Base-by-base conservation (phyloP, 1,284 basidiomycete genomes). In the Agaricales sp. region DNA sequence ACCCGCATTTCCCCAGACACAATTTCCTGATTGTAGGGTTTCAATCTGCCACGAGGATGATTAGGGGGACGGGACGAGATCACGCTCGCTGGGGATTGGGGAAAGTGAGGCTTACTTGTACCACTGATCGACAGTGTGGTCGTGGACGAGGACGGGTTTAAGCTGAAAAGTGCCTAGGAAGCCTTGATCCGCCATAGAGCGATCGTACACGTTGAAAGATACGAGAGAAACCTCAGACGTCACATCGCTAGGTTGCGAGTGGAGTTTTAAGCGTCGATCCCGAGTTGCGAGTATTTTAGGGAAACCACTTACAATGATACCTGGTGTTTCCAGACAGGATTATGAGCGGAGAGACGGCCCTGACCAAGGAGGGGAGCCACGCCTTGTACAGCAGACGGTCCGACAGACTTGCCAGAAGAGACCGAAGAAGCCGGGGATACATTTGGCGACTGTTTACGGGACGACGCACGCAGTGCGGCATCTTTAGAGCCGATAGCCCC, bases 251-350 rank as follows among this genome's bases (percentile, higher is more conserved):
- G 54, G 52, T 51, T 51, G 45, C 49, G 49, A 56, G 53, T 52
- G n/a, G n/a, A n/a, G n/a, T n/a, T n/a, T n/a, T n/a, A n/a, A n/a
- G n/a, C n/a, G n/a, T n/a, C n/a, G n/a, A n/a, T n/a, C 51, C 39
- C 48, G 47, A 43, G 51, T 48, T 43, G 47, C 39, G 51, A 22
- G 25, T 51, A 53, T 46, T 46, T 57, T 48, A 22, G 49, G 26
- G 46, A 43, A 8, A 43, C 14, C 30, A 78, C 92, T 70, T 67
- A 94, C 92, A 97, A 97, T 37, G 90, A 87, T 45, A 98, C 95
- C 66, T 98, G 87, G 66, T 98, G 93, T 70, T 99, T 98, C 96
- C 96, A 99, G 14, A 95, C 85, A 11, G 96, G 95, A 69, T 94
- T 97, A 62, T 90, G 81, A 39, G 87, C 74, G 44, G 78, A 80